Evolutionary conservation across 139 green algal species (phyloP), one percentile per base, ranked within the genome.

Genomic region (Pycnococcus provasolii): DNA sequence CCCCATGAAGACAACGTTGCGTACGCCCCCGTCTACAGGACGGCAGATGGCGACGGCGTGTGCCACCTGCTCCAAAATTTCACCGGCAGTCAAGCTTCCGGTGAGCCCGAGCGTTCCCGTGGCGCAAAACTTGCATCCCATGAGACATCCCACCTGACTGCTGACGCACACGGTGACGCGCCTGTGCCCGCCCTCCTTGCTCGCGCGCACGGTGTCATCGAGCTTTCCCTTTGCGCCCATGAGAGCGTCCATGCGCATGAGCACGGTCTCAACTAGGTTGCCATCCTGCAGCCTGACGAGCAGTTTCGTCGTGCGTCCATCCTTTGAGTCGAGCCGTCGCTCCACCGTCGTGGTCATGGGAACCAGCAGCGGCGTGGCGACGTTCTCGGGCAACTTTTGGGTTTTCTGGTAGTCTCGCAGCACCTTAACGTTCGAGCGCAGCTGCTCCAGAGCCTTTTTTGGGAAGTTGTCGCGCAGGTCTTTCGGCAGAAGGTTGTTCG

Each of bases 1-100:
- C 60, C 88, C 89, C 91, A 97, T 97, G 78, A 97, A 97, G 3
- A 96, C 91, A 1, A 96, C 76, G 73, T 97, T 97, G 15, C 86
- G 76, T 60, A 97, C 87, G 42, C 70, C 60, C 26, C 26, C 26
- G 26, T 26, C 26, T 26, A 26, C 26, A 26, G 39, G 40, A 6
- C 58, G 39, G 26, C 65, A 42, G n/a, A 70, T n/a, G 50, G 13
- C 9, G 5, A 62, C 68, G 1, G 91, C 92, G 58, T 95, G 85
- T 50, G 94, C 77, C 45, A 96, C 80, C 80, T 98, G 91, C 82
- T 98, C 92, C 3, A 96, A 26, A 9, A 98, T 98, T 73, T 98
- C 92, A 0, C 87, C 92, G 1, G 83, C 76, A 4, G 77, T 88
- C 37, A 98, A 81, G 70, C 96, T 85, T 3, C 82, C 92, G 48